Evolutionary conservation across 345 rosid species (phyloP).

Genomic region (Luvunga scandens): DNA sequence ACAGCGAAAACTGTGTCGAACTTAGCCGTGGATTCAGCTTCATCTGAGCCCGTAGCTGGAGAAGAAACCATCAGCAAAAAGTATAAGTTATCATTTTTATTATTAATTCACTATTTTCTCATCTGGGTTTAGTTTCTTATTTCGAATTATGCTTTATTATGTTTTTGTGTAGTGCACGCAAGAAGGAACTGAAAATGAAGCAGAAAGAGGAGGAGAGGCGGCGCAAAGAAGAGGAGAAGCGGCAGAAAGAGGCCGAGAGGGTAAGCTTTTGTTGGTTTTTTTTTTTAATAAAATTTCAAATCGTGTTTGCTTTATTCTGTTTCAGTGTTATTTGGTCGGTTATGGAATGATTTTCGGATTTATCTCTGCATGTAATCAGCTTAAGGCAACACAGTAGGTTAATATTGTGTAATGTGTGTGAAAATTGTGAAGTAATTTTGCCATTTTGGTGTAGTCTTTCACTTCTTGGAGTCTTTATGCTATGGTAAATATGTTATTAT

Average conservation of each 20-base stretch:
- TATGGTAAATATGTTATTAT: neutral
- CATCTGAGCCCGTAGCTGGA: slow-evolving; percentile 21
- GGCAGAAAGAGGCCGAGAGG: slow-evolving; percentile 34
- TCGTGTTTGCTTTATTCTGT: neutral
- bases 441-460: neutral
- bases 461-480: neutral
- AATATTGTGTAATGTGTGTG: neutral
- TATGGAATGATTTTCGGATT: neutral
- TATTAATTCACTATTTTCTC: neutral
- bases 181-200: slow-evolving; percentile 71
- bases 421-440: neutral
- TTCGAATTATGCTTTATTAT: neutral
- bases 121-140: neutral
- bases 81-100: slow-evolving; percentile 26
- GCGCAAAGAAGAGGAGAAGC: slow-evolving; percentile 72
- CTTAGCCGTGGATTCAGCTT: slow-evolving; percentile 30
- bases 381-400: neutral
- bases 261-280: neutral
- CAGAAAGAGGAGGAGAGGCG: slow-evolving; percentile 79
- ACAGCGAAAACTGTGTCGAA: slow-evolving; percentile 39
- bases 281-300: neutral
- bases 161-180: slow-evolving; percentile 59
- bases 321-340: too few relatives aligned
- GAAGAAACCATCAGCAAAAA: slow-evolving; percentile 73
- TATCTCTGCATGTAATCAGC: neutral